phyloP scores from a whole-genome alignment of 805 yeast genomes.

The Debaryomyces maramus region DNA sequence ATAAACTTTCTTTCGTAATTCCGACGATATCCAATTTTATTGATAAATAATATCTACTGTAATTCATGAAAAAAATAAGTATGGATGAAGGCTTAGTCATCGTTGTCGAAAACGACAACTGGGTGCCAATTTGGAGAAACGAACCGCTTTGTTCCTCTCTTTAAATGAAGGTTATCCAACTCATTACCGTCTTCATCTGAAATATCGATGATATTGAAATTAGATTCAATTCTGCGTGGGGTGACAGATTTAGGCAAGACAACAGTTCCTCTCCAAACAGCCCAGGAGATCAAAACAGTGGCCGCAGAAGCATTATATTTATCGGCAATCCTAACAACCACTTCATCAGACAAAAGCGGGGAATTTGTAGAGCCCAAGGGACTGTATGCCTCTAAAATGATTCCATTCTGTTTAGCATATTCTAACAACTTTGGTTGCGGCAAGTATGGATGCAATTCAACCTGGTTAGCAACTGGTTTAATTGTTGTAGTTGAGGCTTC shows the following conservation, averaged over 20 bases:
- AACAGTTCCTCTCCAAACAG: conserved; percentile 53
- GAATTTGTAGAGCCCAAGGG: conserved; percentile 70
- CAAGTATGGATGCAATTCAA: conserved; percentile 60
- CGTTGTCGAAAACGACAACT: conserved; percentile 26
- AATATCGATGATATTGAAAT: conserved; percentile 34
- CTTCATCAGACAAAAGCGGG: conserved; percentile 50
- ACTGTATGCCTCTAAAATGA: conserved; percentile 66
- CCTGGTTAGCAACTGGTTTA: conserved; percentile 71
- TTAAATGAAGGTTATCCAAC: conserved; percentile 25
- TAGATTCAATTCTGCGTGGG: conserved; percentile 28
- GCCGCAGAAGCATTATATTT: conserved; percentile 47
- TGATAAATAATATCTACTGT: too few relatives aligned
- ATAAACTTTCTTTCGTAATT: too few relatives aligned
- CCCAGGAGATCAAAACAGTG: conserved; percentile 58
- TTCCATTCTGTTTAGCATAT: conserved; percentile 36
- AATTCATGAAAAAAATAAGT: too few relatives aligned
- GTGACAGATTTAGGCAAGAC: conserved; percentile 42
- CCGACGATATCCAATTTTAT: too few relatives aligned
- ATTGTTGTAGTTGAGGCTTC: conserved; percentile 46
- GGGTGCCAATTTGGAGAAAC: conserved; percentile 38
- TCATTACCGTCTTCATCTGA: conserved; percentile 37
- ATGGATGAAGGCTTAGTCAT: too few relatives aligned
- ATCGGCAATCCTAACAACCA: conserved; percentile 44
- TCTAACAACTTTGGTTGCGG: conserved; percentile 54
- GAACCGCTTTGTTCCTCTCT: conserved; percentile 30